Evolutionary conservation across 2,329 filamentous ascomycete genomes (phyloP).

Genomic region (Cercospora sp.): DNA sequence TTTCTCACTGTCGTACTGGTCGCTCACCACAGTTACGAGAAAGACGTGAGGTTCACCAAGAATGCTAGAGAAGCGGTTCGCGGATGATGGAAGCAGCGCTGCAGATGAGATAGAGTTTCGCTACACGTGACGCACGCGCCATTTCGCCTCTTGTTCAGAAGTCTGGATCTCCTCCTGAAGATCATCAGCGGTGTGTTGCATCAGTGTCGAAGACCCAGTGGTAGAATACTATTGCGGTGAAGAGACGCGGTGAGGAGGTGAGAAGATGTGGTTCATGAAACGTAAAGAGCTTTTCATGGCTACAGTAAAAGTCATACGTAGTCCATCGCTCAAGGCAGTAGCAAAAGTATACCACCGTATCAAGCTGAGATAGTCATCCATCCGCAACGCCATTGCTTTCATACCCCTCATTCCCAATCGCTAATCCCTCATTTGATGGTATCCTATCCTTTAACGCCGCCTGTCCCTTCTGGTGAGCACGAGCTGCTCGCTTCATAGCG

Average conservation of each 20-base stretch:
- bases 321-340: not conserved
- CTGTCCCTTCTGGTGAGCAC: not conserved
- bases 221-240: not conserved
- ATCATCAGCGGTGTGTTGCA: not conserved
- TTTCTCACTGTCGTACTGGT: too few relatives aligned
- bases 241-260: not conserved
- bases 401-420: constrained; percentile 12
- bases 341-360: not conserved
- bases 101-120: not conserved
- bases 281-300: constrained; percentile 7
- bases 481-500: constrained; percentile 1
- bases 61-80: too few relatives aligned
- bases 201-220: not conserved
- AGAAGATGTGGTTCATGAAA: not conserved
- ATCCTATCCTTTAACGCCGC: constrained; percentile 11
- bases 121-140: not conserved
- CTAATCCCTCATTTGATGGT: constrained; percentile 1
- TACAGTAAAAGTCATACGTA: not conserved
- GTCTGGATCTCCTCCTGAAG: not conserved
- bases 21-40: too few relatives aligned
- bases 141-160: not conserved
- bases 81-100: too few relatives aligned
- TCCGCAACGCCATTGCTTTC: constrained; percentile 17
- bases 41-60: too few relatives aligned
- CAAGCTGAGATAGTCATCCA: constrained; percentile 1